Evolutionary conservation across 345 rosid species (phyloP).

Genomic region (Garcia nutans): DNA sequence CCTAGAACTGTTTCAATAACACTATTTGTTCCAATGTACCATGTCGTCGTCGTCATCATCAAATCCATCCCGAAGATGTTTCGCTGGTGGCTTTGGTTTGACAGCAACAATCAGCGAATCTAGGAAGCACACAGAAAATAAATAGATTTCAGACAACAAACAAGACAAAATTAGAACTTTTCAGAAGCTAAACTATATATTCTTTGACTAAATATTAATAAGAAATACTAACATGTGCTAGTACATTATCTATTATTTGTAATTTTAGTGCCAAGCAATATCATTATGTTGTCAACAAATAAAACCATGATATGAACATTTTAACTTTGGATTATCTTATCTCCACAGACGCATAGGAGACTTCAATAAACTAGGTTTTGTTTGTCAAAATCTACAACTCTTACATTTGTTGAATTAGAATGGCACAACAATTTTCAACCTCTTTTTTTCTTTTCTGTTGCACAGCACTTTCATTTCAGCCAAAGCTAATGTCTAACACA

Average conservation of each 20-base stretch:
- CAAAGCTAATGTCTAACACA: too few relatives aligned
- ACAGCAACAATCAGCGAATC: constrained; percentile 75
- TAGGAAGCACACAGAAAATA: constrained; percentile 24
- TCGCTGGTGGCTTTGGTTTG: constrained; percentile 67
- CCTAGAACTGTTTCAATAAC: constrained; percentile 3
- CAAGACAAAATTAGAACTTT: not conserved
- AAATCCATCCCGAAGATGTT: constrained; percentile 41
- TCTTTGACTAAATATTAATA: not conserved
- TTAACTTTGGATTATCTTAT: not conserved
- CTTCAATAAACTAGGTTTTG: not conserved
- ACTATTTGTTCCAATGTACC: constrained; percentile 34
- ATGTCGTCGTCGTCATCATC: constrained; percentile 55
- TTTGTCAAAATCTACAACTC: not conserved
- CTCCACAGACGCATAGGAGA: not conserved
- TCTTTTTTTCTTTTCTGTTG: not conserved
- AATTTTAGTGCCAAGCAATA: not conserved
- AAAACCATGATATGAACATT: not conserved
- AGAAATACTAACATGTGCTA: not conserved
- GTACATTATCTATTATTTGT: not conserved
- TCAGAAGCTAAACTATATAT: not conserved
- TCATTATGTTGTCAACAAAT: not conserved
- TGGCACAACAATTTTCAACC: not conserved
- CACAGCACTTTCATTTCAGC: too few relatives aligned
- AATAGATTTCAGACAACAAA: constrained; percentile 4
- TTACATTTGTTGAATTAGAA: not conserved